These are phyloP conservation scores for Ceratorhiza oryzae-sativae DNA, from an alignment of 1,284 basidiomycete genomes.

Conservation along the genomic window DNA sequence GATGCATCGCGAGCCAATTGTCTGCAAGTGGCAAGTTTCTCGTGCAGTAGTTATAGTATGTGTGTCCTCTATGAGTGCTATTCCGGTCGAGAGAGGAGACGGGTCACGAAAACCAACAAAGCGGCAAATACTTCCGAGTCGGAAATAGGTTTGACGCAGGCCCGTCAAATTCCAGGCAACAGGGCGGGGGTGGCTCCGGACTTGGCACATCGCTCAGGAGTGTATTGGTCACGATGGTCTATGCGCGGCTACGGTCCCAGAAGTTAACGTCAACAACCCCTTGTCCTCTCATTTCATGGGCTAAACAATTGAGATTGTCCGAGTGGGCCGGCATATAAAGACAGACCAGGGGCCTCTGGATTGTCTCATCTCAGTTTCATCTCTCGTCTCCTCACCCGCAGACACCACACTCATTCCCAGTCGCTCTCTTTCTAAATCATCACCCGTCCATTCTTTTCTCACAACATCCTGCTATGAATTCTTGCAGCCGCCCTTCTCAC, in stretches of 20 bases:
- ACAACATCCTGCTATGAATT: conserved; percentile 7
- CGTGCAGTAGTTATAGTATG: neutral
- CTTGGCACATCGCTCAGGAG: neutral
- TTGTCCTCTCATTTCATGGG: neutral
- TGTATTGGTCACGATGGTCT: neutral
- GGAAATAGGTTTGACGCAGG: neutral
- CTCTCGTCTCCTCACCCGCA: neutral
- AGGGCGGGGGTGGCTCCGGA: neutral
- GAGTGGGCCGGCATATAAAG: conserved; percentile 20
- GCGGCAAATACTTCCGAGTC: neutral
- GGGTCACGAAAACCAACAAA: neutral
- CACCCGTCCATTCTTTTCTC: conserved; percentile 9
- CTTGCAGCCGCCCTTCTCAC: conserved; percentile 16
- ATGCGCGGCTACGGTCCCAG: neutral
- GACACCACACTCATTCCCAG: conserved; percentile 27
- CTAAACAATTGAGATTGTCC: neutral
- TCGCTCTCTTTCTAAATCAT: neutral
- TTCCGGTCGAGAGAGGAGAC: neutral
- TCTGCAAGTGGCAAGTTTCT: neutral
- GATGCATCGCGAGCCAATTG: neutral
- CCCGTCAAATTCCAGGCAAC: neutral
- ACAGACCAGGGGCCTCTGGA: too few relatives aligned
- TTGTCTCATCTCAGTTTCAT: neutral
- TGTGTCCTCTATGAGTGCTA: neutral
- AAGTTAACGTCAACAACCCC: neutral